Evolutionary conservation across 352 stramenopile species (phyloP).

Genomic region (Phytophthora constricta): DNA sequence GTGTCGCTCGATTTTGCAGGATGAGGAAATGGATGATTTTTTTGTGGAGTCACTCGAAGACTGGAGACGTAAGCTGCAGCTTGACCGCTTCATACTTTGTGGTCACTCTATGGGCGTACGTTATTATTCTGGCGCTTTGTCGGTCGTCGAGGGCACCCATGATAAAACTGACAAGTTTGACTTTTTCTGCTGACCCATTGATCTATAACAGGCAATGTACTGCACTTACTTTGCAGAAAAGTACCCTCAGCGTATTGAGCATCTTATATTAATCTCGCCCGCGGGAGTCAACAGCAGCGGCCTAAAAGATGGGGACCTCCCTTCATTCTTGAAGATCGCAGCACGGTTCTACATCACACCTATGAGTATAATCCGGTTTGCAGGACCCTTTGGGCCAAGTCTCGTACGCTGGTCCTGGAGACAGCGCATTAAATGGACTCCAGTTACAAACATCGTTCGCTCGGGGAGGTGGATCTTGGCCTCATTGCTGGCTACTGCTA

Average conservation of each 20-base stretch:
- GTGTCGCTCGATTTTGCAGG: constrained; percentile 35
- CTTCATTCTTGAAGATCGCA: constrained; percentile 49
- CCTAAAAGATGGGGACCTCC: constrained; percentile 45
- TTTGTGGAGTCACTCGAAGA: constrained; percentile 83
- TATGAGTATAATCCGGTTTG: constrained; percentile 74
- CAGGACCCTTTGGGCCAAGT: constrained; percentile 59
- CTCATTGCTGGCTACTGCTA: constrained; percentile 82
- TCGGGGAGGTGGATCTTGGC: constrained; percentile 73
- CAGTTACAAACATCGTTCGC: constrained; percentile 75
- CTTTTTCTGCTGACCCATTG: neutral
- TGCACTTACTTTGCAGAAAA: constrained; percentile 79
- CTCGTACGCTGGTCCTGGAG: constrained; percentile 67
- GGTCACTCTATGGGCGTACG: constrained; percentile 84
- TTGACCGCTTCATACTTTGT: constrained; percentile 81
- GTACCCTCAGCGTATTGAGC: constrained; percentile 74
- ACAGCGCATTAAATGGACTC: constrained; percentile 67
- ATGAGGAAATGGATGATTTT: constrained; percentile 80
- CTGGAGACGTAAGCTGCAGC: constrained; percentile 64
- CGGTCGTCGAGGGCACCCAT: neutral
- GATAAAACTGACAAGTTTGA: constrained; percentile 3
- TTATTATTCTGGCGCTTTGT: constrained; percentile 7
- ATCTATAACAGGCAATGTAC: constrained; percentile 64
- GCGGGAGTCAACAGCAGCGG: constrained; percentile 62
- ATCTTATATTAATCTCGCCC: constrained; percentile 80
- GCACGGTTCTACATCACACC: constrained; percentile 65